phyloP scores from a whole-genome alignment of 192 early-diverging fungal species.

The Backusella australiensis region DNA sequence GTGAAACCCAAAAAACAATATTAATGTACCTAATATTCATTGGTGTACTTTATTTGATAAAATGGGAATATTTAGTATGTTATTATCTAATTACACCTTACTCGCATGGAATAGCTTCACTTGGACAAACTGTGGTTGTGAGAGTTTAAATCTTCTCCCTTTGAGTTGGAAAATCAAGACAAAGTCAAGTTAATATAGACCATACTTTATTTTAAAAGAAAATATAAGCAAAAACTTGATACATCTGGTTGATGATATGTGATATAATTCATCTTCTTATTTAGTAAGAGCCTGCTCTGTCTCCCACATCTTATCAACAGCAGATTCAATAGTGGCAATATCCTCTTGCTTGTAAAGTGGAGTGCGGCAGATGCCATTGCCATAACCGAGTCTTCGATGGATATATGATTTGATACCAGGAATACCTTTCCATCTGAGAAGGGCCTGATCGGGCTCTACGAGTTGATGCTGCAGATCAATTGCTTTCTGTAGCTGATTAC shows the following conservation, averaged over 20 bases:
- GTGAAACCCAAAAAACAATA: too few species aligned
- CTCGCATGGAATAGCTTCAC: too few species aligned
- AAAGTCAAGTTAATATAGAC: too few species aligned
- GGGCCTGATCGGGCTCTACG: slow-evolving; percentile 28
- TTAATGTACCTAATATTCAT: too few species aligned
- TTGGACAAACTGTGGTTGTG: too few species aligned
- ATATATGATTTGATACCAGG: slow-evolving; percentile 33
- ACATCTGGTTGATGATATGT: too few species aligned
- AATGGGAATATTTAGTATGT: too few species aligned
- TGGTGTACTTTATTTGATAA: too few species aligned
- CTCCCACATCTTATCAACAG: not conserved
- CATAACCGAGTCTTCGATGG: slow-evolving; percentile 23
- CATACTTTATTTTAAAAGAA: too few species aligned
- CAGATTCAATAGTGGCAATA: not conserved
- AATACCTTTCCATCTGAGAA: slow-evolving; percentile 33
- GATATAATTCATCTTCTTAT: not conserved
- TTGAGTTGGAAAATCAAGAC: too few species aligned
- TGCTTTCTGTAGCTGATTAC: slow-evolving; percentile 27
- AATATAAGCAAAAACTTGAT: not conserved
- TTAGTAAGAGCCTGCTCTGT: not conserved
- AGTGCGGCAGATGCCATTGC: slow-evolving; percentile 14
- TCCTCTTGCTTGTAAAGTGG: not conserved
- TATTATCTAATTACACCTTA: too few species aligned
- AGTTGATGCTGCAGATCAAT: slow-evolving; percentile 27
- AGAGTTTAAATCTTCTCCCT: too few species aligned